Percentiles rank a stretch among this genome's conserved stretches.
These are phyloP conservation scores for Coemansia sp. DNA, from an alignment of 192 early-diverging fungal genomes.

Conservation along the genomic window DNA sequence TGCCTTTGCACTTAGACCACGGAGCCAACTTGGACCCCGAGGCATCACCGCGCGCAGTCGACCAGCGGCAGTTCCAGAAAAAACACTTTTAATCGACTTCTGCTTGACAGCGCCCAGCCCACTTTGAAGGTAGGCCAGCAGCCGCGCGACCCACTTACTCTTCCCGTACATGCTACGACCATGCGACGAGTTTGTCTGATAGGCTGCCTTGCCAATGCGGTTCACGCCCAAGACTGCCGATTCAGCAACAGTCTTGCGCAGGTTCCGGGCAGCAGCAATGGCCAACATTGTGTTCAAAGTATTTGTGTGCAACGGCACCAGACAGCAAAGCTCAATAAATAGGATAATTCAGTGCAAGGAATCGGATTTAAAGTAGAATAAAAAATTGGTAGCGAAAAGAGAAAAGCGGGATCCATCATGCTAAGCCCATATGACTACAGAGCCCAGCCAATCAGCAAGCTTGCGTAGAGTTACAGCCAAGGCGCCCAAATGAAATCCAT, in stretches of 20 bases:
- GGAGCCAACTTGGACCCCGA: conserved; percentile 18
- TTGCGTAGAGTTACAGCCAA: conserved; percentile 62
- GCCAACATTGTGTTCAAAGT: conserved; percentile 22
- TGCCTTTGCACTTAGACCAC: conserved; percentile 7
- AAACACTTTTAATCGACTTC: conserved; percentile 4
- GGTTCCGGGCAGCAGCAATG: conserved; percentile 17
- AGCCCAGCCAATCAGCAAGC: background rate
- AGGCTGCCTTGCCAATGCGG: conserved; percentile 23
- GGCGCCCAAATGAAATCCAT: conserved; percentile 96
- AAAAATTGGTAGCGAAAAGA: conserved; percentile 1
- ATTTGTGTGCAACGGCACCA: too few species aligned
- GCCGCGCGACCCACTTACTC: conserved; percentile 29
- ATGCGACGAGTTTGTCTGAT: conserved; percentile 30
- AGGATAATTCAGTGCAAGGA: too few species aligned
- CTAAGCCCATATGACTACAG: background rate
- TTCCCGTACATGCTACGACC: conserved; percentile 11
- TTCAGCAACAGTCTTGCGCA: conserved; percentile 9
- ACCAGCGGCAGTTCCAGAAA: conserved; percentile 23
- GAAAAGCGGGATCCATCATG: background rate
- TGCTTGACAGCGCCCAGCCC: conserved; percentile 7
- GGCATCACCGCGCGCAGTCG: conserved; percentile 26
- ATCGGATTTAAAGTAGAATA: conserved; percentile 1
- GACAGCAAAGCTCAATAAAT: too few species aligned
- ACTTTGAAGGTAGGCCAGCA: conserved; percentile 29
- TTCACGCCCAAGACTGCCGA: conserved; percentile 3